Base-by-base conservation (phyloP, 139 green algal species). In the Mesotaenium endlicherianum region DNA sequence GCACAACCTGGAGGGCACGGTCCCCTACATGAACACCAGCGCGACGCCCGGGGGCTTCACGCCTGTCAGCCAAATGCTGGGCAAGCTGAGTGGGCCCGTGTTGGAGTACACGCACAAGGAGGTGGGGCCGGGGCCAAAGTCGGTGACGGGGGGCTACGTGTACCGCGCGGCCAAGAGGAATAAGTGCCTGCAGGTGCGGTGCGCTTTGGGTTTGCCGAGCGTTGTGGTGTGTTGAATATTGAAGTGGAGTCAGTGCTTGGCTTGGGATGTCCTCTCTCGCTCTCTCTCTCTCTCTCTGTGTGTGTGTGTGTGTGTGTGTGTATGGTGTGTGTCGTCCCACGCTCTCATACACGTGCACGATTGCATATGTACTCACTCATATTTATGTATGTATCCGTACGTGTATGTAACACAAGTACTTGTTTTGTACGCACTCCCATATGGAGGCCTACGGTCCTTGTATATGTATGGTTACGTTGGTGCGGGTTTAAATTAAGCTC, bases 1-100 rank as follows among this genome's bases (percentile, higher is more conserved):
- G 76, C 59, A 44, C 34, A 83, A 26, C 42, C 55, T 76, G 36
- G 76, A 83, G 76, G 76, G 76, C 40, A 75, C 76, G 31, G 26
- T 16, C 4, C 34, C 14, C 3, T 83, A 83, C 50, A 72, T 36
- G 14, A 14, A 3, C 3, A 20, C 5, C 26, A 40, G 43, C 40
- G 30, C 41, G 4, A 5, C 50, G 4, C 38, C 8, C 30, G 68
- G 38, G 11, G 30, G 68, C 34, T n/a, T n/a, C 36, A 76, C 68
- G 36, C 68, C 38, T 3, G 16, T 30, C 38, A 4, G 6, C 38
- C 3, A 20, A n/a, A 83, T 57, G n/a, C 14, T 81, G 3, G 72
- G 72, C 5, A 39, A 5, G n/a, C 44, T 83, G 30, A 6, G 4
- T 38, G 3, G 6, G 42, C 76, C 76, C n/a, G 57, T 83, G 30